Evolutionary conservation across 495 filamentous ascomycete genomes (phyloP), one percentile per base, ranked within the genome.

Genomic region (Podospora tetraspora): DNA sequence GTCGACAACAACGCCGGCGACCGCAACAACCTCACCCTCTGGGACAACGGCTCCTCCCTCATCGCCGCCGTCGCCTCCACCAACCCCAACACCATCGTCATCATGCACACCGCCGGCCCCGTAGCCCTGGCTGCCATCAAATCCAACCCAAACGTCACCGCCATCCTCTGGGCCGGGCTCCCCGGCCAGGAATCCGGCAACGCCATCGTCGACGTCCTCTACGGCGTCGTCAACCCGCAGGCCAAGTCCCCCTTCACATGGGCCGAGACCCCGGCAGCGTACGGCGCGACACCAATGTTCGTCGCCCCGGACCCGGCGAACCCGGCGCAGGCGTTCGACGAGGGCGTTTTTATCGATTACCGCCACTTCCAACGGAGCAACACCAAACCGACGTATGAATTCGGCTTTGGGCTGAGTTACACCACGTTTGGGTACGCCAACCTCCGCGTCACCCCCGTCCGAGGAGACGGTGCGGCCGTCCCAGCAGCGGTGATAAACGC

Each of bases 1-100:
- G 81, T 90, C 1, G 87, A 88, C 68, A 80, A 77, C 3, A 85
- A 88, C 64, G 80, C 77, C 3, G 88, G 87, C 3, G 88, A 89
- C 71, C 79, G 87, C 19, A 78, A 76, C 37, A 80, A 78, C 61
- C 70, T 85, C 9, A 79, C 82, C 16, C 76, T 82, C 4, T 84
- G 84, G 79, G 81, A 81, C 70, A 81, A 85, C 62, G 83, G 80
- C 9, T 82, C 86, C 60, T 79, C 75, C 0, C 78, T 89, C 5
- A 83, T 88, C 52, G 70, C 79, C 10, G 77, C 79, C 0, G 82
- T 88, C 6, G 81, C 85, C 0, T 74, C 77, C 0, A 66, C 75
- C 19, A 85, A 85, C 68, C 78, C 77, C 24, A 84, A 86, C 67
- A 88, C 85, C 1, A 73, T 88, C 16, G 84, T 88, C 2, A 78